A percentile compares a stretch with the other conserved stretches of the same genome.
These are phyloP conservation scores for Exophiala viscosa DNA, from an alignment of 2,329 filamentous ascomycete genomes.

Conservation along the genomic window DNA sequence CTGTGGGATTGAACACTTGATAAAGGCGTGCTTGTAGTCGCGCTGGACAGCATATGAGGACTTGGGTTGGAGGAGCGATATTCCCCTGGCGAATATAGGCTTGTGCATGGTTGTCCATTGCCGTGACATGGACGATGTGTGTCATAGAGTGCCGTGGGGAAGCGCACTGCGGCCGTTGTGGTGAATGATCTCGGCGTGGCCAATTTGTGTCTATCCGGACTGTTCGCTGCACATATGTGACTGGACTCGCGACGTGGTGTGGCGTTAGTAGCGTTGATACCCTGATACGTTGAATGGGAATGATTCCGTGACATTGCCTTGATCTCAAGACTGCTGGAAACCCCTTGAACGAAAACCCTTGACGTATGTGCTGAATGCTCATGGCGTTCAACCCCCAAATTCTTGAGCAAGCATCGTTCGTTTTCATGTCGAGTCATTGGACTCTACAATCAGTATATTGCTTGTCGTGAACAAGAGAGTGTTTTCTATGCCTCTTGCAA, in stretches of 20 bases:
- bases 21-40: too few relatives aligned
- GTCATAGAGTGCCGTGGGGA: conserved; percentile 15
- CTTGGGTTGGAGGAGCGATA: background rate
- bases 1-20: too few relatives aligned
- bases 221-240: conserved; percentile 15
- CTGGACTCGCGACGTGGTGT: conserved; percentile 1
- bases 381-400: conserved; percentile 2
- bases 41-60: background rate
- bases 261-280: background rate
- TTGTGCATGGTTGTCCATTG: background rate
- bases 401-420: conserved; percentile 12
- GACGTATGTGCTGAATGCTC: conserved; percentile 6
- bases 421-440: conserved; percentile 21
- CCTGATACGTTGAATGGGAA: conserved; percentile 1
- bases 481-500: conserved; percentile 21
- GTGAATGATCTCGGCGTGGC: conserved; percentile 11
- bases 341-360: background rate
- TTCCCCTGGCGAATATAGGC: background rate
- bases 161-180: conserved; percentile 6
- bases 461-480: background rate
- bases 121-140: conserved; percentile 14
- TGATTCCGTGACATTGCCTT: conserved; percentile 8
- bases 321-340: conserved; percentile 6
- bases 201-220: background rate
- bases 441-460: conserved; percentile 15